These are phyloP conservation scores for Tulasnella sp. DNA, from an alignment of 768 basidiomycete genomes.

Conservation along the genomic window DNA sequence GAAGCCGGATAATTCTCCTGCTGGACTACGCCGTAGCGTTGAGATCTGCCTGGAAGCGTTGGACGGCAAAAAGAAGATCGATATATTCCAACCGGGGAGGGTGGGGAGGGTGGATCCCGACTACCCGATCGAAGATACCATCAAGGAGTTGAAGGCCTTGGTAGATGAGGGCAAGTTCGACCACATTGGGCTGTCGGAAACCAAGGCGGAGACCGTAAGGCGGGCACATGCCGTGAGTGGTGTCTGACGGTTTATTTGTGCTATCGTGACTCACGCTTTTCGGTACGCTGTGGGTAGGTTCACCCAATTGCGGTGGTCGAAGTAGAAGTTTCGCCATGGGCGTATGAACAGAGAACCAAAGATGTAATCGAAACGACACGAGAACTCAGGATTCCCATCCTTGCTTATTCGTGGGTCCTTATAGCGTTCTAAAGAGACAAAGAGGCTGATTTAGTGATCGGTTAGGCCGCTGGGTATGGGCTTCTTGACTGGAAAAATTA, in stretches of 20 bases:
- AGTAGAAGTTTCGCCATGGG: conserved; percentile 53
- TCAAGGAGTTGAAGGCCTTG: conserved; percentile 32
- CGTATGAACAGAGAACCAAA: conserved; percentile 43
- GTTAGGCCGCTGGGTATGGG: conserved; percentile 40
- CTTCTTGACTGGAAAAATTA: conserved; percentile 41
- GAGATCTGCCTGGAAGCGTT: conserved; percentile 34
- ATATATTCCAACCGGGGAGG: conserved; percentile 45
- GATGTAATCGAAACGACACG: conserved; percentile 42
- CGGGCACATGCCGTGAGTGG: conserved; percentile 26
- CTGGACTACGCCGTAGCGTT: conserved; percentile 40
- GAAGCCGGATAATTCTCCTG: conserved; percentile 18
- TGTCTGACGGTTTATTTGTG: conserved; percentile 24
- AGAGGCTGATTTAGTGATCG: conserved; percentile 16
- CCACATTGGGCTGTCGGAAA: conserved; percentile 49
- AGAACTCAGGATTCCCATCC: conserved; percentile 43
- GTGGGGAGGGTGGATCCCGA: conserved; percentile 37
- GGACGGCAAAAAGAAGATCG: conserved; percentile 42
- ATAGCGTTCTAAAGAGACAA: background rate
- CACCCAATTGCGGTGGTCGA: conserved; percentile 44
- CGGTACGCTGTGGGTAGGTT: no score
- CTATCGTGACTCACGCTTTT: no score
- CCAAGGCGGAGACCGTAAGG: conserved; percentile 36
- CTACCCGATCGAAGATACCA: conserved; percentile 35
- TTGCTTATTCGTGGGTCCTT: conserved; percentile 40
- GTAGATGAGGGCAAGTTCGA: conserved; percentile 44